phyloP scores from a whole-genome alignment of 169 alveolate genomes.

The Plasmodium coatneyi region DNA sequence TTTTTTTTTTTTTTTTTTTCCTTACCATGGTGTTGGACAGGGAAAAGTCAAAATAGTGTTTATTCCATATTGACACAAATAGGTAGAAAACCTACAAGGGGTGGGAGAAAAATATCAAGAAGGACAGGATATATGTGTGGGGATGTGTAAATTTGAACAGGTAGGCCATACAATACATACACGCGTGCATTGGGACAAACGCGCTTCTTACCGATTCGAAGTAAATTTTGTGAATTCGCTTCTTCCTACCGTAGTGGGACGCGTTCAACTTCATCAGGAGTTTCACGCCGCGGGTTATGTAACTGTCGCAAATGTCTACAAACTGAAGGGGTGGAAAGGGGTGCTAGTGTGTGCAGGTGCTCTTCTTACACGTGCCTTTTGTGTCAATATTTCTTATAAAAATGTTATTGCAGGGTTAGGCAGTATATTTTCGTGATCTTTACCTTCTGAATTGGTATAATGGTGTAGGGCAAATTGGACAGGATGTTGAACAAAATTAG shows the following conservation, averaged over 20 bases:
- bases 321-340: conserved; percentile 13
- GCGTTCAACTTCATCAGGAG: conserved; percentile 36
- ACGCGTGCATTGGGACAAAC: neutral
- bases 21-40: conserved; percentile 64
- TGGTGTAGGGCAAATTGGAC: conserved; percentile 67
- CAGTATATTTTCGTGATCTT: neutral
- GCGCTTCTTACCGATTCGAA: conserved; percentile 44
- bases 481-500: conserved; percentile 46
- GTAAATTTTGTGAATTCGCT: conserved; percentile 65
- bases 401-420: neutral
- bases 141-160: neutral
- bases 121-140: neutral
- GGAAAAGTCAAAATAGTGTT: conserved; percentile 49
- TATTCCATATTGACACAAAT: conserved; percentile 61
- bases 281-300: conserved; percentile 22
- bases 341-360: neutral
- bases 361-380: neutral
- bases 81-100: conserved; percentile 29
- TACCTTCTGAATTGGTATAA: conserved; percentile 73
- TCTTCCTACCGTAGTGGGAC: conserved; percentile 26
- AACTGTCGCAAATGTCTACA: conserved; percentile 60
- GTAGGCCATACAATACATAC: neutral
- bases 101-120: neutral
- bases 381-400: neutral
- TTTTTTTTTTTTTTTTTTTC: conserved; percentile 23